Percentiles rank a stretch among this genome's conserved stretches.
Conservation (phyloP, 441 rosid species). For the Theobroma grandiflorum region DNA sequence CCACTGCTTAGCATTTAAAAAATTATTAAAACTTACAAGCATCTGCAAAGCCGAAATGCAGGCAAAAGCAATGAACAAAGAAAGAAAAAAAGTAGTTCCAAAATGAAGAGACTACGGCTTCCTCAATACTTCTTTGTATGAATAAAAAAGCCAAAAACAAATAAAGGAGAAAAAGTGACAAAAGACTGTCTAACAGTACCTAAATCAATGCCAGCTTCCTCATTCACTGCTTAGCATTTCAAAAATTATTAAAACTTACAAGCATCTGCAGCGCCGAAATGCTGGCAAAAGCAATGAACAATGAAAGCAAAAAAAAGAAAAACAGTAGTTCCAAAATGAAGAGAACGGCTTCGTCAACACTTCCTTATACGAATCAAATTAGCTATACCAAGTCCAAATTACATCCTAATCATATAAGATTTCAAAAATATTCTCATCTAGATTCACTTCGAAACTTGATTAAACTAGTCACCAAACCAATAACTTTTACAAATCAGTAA, state of each 20-base stretch:
- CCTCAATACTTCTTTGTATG: too few relatives aligned
- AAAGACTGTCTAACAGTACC: neutral
- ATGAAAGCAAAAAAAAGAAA: neutral
- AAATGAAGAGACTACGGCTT: too few relatives aligned
- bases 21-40: too few relatives aligned
- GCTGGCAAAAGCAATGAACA: neutral
- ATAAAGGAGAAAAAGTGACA: too few relatives aligned
- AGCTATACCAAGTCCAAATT: neutral
- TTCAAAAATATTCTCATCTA: neutral
- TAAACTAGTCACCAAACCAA: conserved; percentile 11
- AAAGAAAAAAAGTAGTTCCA: too few relatives aligned
- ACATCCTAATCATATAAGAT: neutral
- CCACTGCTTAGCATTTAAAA: too few relatives aligned
- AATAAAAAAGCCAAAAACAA: too few relatives aligned
- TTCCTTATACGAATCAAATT: neutral
- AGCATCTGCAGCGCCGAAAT: neutral
- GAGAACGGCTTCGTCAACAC: neutral
- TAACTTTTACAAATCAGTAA: neutral
- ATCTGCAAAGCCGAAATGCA: too few relatives aligned
- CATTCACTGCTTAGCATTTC: neutral
- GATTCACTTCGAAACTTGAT: neutral
- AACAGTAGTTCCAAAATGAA: neutral
- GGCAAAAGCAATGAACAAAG: too few relatives aligned
- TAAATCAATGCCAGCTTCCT: neutral
- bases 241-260: neutral